Evolutionary conservation across 768 basidiomycete species (phyloP), one percentile per base, ranked within the genome.

Genomic region (Pleurotus pulmonarius): DNA sequence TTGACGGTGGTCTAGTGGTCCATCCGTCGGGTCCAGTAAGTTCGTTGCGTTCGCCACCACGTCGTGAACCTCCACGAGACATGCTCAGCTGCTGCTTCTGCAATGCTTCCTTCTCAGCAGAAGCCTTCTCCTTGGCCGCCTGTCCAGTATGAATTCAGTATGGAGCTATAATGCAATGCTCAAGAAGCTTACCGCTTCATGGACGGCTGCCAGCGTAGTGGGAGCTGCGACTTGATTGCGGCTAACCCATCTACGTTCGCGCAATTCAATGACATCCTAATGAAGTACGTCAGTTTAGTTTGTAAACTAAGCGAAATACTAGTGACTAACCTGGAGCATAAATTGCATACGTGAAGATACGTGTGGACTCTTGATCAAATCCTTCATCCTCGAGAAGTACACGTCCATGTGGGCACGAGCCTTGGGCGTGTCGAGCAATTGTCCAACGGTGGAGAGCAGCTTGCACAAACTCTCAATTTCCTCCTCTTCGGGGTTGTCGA

Each of bases 401-500:
- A 95, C 87, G 63, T 90, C 87, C 84, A 98, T 90, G 64, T 92
- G 90, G 13, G 85, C 87, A 47, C 81, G 83, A 26, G 92, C 87
- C 75, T 92, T 94, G 22, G 70, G 72, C 5, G 85, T 88, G 64
- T 98, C 97, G 53, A 98, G 83, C 15, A 81, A 75, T 55, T 79
- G 77, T 54, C 96, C 96, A 52, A 98, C 92, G 5, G 96, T 98
- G 18, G 88, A 82, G 52, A 99, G 70, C 54, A 98, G 81, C 69
- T 93, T 94, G 81, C 94, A 98, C 56, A 97, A 80, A 46, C 88
- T 92, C 79, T 98, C 96, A 60, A 99, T 90, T 67, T 97, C 95
- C 75, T 98, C 96, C 73, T 98, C 96, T 66, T 98, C 94, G 0
- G 94, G 97, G 65, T 92, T 91, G 62, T 93, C 87, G 56, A 96